Percentiles rank a stretch among this genome's conserved stretches.
phyloP scores from a whole-genome alignment of 768 basidiomycete genomes.

The Boletus fagicola region DNA sequence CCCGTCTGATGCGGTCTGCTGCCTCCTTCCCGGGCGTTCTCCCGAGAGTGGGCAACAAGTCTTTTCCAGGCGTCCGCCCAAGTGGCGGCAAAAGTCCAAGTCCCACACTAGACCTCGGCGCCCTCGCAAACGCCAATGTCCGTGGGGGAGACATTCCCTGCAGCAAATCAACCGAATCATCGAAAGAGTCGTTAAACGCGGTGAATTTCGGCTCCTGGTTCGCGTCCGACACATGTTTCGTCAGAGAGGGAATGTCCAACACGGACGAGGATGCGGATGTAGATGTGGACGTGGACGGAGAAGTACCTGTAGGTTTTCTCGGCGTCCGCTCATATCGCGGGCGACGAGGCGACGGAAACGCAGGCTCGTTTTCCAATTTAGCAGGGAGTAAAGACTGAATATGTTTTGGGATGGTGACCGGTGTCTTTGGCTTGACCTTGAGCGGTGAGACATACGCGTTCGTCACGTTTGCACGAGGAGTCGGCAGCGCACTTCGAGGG shows the following conservation, averaged over 20 bases:
- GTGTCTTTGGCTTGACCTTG: conserved; percentile 59
- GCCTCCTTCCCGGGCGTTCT: conserved; percentile 74
- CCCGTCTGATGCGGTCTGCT: conserved; percentile 62
- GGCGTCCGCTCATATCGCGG: conserved; percentile 31
- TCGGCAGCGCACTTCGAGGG: conserved; percentile 29
- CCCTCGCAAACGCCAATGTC: conserved; percentile 51
- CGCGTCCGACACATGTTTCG: conserved; percentile 34
- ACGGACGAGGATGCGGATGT: conserved; percentile 36
- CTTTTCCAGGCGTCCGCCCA: conserved; percentile 67
- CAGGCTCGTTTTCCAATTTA: conserved; percentile 65
- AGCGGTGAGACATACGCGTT: conserved; percentile 44
- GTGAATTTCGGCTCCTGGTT: conserved; percentile 43
- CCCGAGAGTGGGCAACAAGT: conserved; percentile 41
- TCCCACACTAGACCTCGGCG: conserved; percentile 34
- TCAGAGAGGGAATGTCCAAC: conserved; percentile 53
- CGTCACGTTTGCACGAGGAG: conserved; percentile 36
- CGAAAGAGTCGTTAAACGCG: conserved; percentile 33
- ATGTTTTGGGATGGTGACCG: conserved; percentile 45
- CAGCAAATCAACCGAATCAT: conserved; percentile 40
- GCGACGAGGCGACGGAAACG: conserved; percentile 42
- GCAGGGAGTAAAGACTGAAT: conserved; percentile 62
- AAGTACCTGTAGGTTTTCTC: conserved; percentile 18
- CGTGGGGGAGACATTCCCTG: conserved; percentile 52
- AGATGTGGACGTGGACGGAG: conserved; percentile 19
- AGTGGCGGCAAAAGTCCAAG: conserved; percentile 36